phyloP scores from a whole-genome alignment of 441 rosid genomes.

The Erysimum pusillum region DNA sequence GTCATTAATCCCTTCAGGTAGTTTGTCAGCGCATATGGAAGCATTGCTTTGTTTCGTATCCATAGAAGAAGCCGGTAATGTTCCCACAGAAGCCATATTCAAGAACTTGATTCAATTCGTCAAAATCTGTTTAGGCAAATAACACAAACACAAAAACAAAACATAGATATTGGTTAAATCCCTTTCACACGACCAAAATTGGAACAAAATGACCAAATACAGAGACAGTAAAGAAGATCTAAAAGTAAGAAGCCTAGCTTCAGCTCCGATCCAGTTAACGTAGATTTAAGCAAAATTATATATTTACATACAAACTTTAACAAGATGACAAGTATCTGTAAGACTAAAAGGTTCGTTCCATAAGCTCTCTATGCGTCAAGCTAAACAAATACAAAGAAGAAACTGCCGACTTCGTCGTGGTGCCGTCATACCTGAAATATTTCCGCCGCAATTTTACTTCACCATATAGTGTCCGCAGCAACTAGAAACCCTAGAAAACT shows the following conservation, averaged over 20 bases:
- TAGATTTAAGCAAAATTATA: slow-evolving; percentile 19
- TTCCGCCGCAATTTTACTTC: slow-evolving; percentile 26
- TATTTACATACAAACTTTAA: background rate
- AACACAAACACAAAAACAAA: slow-evolving; percentile 18
- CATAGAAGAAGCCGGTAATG: slow-evolving; percentile 44
- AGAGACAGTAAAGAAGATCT: slow-evolving; percentile 35
- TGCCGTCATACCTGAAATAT: slow-evolving; percentile 40
- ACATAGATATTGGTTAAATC: background rate
- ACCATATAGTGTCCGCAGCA: background rate
- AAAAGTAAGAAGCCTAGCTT: slow-evolving; percentile 4
- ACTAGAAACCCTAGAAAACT: slow-evolving; percentile 30
- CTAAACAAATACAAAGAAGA: slow-evolving; percentile 18
- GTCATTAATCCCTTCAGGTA: slow-evolving; percentile 56
- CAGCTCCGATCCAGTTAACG: slow-evolving; percentile 13
- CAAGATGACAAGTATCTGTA: background rate
- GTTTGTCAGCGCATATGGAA: slow-evolving; percentile 47
- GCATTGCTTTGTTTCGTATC: slow-evolving; percentile 48
- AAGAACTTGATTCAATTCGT: slow-evolving; percentile 19
- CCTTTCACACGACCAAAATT: background rate
- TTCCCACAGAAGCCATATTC: slow-evolving; percentile 53
- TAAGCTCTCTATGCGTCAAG: background rate
- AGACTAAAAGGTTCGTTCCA: background rate
- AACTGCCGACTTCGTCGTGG: slow-evolving; percentile 18
- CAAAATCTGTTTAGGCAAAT: slow-evolving; percentile 30
- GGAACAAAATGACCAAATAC: slow-evolving; percentile 12